Evolutionary conservation across 345 rosid genomes (phyloP), one percentile per base, ranked within the genome.

Genomic region (Gossypium anomalum): DNA sequence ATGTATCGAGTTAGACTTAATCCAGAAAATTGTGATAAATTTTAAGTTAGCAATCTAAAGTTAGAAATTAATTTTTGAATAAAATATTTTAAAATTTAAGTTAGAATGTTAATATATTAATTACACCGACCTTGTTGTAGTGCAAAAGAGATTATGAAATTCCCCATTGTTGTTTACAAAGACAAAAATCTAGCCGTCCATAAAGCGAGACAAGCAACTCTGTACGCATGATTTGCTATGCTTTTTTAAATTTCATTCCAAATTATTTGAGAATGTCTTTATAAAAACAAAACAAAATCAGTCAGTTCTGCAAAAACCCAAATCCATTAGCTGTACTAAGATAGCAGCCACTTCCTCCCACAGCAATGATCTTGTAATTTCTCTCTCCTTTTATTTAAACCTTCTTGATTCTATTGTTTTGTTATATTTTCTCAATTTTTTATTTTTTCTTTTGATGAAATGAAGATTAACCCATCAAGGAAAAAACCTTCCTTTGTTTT

Each of bases 111-210:
- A 4, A 34, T 4, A 0, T 34, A 34, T 4, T 34, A 4, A 34
- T 34, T 34, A 3, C 22, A 16, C 67, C 47, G 45, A 34, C 67
- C 47, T 8, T 22, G 29, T 57, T 1, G 29, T n/a, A 7, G 34
- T 13, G 17, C n/a, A 12, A 12, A 59, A 1, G 66, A 0, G 19
- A 4, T 14, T 60, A 61, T 15, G 52, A 11, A 45, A 20, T 47
- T 67, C 38, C 71, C 22, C 38, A 53, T 22, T 34, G 41, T 5
- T 22, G 23, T 5, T 67, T 22, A 11, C 29, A 70, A 19, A 58
- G 57, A 71, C 56, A 55, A 62, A 34, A 61, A 74, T 62, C 61
- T 49, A 59, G 68, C 74, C 74, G 63, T 71, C 51, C 63, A 55
- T 10, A 17, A 69, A 4, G 19, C 44, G 2, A 16, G 44, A 51